A percentile compares a stretch with the other conserved stretches of the same genome.
These are phyloP conservation scores for Leucocoprinus leucothites DNA, from an alignment of 768 basidiomycete species.

Conservation along the genomic window DNA sequence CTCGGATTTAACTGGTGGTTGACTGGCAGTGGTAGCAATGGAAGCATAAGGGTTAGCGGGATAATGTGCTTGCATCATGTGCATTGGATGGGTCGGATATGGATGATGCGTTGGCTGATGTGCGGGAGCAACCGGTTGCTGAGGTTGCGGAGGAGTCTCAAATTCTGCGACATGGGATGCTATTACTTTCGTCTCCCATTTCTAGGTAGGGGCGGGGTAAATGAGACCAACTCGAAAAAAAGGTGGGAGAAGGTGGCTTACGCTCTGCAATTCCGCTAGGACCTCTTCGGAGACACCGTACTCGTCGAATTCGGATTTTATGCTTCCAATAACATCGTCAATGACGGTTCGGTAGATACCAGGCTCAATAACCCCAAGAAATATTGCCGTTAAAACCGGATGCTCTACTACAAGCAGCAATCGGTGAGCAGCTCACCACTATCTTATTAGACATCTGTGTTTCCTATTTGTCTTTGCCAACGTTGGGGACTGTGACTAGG, in stretches of 20 bases:
- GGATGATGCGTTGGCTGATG: constrained; percentile 47
- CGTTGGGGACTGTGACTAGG: constrained; percentile 31
- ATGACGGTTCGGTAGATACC: constrained; percentile 90
- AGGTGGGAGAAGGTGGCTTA: constrained; percentile 45
- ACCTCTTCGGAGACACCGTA: constrained; percentile 93
- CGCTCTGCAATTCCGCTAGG: constrained; percentile 82
- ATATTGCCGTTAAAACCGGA: constrained; percentile 47
- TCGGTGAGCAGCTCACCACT: constrained; percentile 88
- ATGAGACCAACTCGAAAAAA: constrained; percentile 10
- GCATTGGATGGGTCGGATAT: constrained; percentile 61
- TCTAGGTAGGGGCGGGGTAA: constrained; percentile 44
- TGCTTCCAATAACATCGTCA: constrained; percentile 87
- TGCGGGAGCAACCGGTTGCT: constrained; percentile 35
- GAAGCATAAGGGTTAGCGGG: constrained; percentile 54
- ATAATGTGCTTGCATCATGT: constrained; percentile 51
- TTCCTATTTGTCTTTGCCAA: constrained; percentile 26
- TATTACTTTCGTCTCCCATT: constrained; percentile 95
- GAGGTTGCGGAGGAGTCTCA: constrained; percentile 45
- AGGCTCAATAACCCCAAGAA: constrained; percentile 63
- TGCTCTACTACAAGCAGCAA: constrained; percentile 53
- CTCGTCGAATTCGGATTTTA: constrained; percentile 95
- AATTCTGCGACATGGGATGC: constrained; percentile 96
- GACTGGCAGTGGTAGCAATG: constrained; percentile 31
- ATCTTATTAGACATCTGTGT: constrained; percentile 91
- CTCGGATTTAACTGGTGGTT: constrained; percentile 67